Conservation (phyloP, 495 filamentous ascomycete species). For the Neurospora sp. region DNA sequence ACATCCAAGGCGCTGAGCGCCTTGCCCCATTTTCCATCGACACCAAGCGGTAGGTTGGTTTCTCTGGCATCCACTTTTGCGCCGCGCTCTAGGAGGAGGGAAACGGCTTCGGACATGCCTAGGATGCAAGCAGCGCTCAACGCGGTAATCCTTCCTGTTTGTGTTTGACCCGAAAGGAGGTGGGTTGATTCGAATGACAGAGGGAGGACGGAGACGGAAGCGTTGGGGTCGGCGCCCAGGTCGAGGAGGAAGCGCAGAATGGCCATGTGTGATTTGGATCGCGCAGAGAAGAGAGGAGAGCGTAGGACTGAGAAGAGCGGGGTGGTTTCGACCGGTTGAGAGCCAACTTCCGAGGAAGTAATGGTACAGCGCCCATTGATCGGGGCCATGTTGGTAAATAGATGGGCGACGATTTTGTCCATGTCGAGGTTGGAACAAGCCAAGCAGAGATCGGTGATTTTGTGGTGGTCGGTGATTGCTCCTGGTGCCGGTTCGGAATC, state of each 20-base stretch:
- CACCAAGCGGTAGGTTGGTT: background rate
- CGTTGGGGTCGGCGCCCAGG: slow-evolving; percentile 13
- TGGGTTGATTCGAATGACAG: background rate
- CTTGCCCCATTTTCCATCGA: background rate
- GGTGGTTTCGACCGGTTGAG: background rate
- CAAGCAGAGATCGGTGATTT: slow-evolving; percentile 11
- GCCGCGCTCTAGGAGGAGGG: slow-evolving; percentile 8
- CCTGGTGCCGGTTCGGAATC: background rate
- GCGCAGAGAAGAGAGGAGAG: background rate
- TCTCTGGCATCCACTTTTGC: slow-evolving; percentile 4
- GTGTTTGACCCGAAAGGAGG: background rate
- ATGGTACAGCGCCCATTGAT: slow-evolving; percentile 4
- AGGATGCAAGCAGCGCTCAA: slow-evolving; percentile 4
- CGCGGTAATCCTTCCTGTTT: background rate
- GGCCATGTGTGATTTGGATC: too few species aligned
- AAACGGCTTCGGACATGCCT: slow-evolving; percentile 2
- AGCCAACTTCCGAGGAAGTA: background rate
- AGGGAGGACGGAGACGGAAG: background rate
- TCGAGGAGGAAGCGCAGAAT: slow-evolving; percentile 15
- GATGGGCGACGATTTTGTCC: slow-evolving; percentile 6
- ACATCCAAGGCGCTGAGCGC: slow-evolving; percentile 12
- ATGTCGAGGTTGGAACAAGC: slow-evolving; percentile 13
- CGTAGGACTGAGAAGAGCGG: background rate
- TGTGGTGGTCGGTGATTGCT: background rate
- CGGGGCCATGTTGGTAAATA: background rate